A percentile compares a stretch with the other conserved stretches of the same genome.
Evolutionary conservation across 2,329 filamentous ascomycete species (phyloP).

Genomic region (Fusarium sp.): DNA sequence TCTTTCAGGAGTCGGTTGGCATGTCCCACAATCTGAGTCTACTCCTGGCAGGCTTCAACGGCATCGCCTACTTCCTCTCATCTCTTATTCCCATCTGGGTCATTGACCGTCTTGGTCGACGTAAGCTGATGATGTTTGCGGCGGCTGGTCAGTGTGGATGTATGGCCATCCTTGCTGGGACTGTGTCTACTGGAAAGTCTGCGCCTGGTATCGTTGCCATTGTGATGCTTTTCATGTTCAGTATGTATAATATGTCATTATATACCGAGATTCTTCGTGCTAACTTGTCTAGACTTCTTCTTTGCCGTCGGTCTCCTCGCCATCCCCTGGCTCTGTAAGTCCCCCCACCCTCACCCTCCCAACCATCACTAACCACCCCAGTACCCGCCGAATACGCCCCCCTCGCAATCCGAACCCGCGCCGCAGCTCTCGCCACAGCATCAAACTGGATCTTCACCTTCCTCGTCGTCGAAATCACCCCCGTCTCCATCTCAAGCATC

Average conservation of each 20-base stretch:
- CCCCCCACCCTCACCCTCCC: too few relatives aligned
- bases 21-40: slow-evolving; percentile 59
- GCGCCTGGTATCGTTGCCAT: slow-evolving; percentile 55
- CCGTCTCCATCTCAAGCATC: slow-evolving; percentile 51
- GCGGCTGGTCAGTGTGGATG: slow-evolving; percentile 52
- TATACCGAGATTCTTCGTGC: too few relatives aligned
- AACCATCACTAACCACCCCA: slow-evolving; percentile 15
- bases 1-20: slow-evolving; percentile 58
- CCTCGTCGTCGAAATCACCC: slow-evolving; percentile 54
- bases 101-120: slow-evolving; percentile 60
- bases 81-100: slow-evolving; percentile 50
- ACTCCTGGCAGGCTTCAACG: slow-evolving; percentile 65
- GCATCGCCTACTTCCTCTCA: slow-evolving; percentile 50
- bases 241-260: too few relatives aligned
- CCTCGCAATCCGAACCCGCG: slow-evolving; percentile 52
- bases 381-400: slow-evolving; percentile 58
- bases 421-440: slow-evolving; percentile 52
- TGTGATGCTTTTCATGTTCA: slow-evolving; percentile 58
- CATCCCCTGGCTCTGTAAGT: slow-evolving; percentile 51
- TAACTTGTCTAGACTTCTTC: slow-evolving; percentile 48
- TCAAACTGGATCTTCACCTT: slow-evolving; percentile 54
- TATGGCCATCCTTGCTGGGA: slow-evolving; percentile 60
- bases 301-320: slow-evolving; percentile 55
- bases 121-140: slow-evolving; percentile 68
- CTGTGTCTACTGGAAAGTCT: slow-evolving; percentile 53